These are phyloP conservation scores for Penicillium alfredii DNA, from an alignment of 495 filamentous ascomycete species.

Conservation along the genomic window DNA sequence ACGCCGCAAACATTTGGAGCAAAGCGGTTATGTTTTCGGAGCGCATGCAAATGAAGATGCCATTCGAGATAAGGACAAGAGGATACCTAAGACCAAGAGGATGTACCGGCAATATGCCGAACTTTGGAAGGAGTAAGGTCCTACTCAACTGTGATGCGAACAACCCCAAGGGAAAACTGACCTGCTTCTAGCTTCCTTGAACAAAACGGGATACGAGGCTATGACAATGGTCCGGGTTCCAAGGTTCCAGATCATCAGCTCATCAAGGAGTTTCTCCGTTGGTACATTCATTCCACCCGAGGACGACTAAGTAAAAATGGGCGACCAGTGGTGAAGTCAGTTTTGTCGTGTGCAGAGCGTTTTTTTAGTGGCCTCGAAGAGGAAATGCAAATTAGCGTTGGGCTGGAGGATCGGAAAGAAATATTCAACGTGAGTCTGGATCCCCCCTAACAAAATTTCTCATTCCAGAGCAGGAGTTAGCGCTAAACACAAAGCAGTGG, in stretches of 20 bases:
- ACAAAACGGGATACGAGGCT: slow-evolving; percentile 7
- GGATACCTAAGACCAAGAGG: slow-evolving; percentile 14
- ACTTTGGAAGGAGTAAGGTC: slow-evolving; percentile 13
- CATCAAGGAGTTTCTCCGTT: slow-evolving; percentile 19
- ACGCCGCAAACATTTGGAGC: neutral
- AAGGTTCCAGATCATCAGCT: slow-evolving; percentile 6
- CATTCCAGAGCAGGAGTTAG: slow-evolving; percentile 1
- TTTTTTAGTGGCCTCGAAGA: slow-evolving; percentile 18
- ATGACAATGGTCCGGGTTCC: slow-evolving; percentile 4
- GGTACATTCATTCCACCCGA: slow-evolving; percentile 6
- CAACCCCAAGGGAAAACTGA: slow-evolving; percentile 2
- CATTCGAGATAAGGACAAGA: slow-evolving; percentile 15
- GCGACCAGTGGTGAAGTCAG: slow-evolving; percentile 10
- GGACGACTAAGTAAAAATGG: slow-evolving; percentile 12
- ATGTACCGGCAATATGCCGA: slow-evolving; percentile 2
- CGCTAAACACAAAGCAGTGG: slow-evolving; percentile 12
- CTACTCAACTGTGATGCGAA: neutral
- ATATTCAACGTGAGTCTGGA: slow-evolving; percentile 10
- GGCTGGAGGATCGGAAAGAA: slow-evolving; percentile 12
- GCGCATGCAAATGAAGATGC: slow-evolving; percentile 11
- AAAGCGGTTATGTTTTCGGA: slow-evolving; percentile 16
- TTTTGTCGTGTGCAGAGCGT: slow-evolving; percentile 11
- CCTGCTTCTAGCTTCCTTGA: slow-evolving; percentile 7
- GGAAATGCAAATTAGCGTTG: slow-evolving; percentile 9
- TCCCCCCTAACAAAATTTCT: slow-evolving; percentile 1